Conservation (phyloP, 177 flowering plant genomes). For the Vitis hybrid region DNA sequence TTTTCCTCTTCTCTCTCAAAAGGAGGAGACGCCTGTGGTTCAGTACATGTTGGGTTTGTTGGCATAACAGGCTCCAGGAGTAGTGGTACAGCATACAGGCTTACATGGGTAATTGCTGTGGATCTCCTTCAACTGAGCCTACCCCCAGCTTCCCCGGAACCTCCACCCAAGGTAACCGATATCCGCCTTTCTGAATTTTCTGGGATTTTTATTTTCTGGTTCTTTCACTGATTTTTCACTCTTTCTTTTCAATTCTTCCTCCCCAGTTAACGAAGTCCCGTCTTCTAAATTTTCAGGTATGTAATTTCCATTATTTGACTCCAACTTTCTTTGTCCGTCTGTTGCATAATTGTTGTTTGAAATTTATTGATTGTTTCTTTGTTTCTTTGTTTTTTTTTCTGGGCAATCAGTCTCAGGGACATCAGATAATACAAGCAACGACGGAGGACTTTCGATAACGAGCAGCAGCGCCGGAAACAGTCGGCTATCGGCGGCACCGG, state of each 20-base stretch:
- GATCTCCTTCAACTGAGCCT: slow-evolving; percentile 13
- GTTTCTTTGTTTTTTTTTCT: neutral
- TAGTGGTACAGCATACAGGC: too few species aligned
- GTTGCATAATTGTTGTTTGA: too few species aligned
- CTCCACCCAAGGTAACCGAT: slow-evolving; percentile 24
- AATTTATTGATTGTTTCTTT: neutral
- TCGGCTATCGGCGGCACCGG: slow-evolving; percentile 25
- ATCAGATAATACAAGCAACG: slow-evolving; percentile 23
- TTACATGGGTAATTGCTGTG: slow-evolving; percentile 34
- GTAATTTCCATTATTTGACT: too few species aligned
- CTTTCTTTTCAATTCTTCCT: too few species aligned
- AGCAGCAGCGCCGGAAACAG: slow-evolving; percentile 31
- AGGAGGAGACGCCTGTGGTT: too few species aligned
- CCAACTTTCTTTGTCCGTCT: too few species aligned
- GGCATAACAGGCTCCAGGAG: too few species aligned
- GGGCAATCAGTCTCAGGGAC: slow-evolving; percentile 7
- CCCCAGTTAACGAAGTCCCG: too few species aligned
- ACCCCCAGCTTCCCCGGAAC: slow-evolving; percentile 11
- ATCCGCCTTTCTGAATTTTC: neutral
- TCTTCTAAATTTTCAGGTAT: too few species aligned
- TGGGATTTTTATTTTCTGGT: neutral
- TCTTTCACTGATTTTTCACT: neutral
- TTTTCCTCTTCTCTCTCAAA: too few species aligned
- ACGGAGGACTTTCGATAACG: slow-evolving; percentile 17
- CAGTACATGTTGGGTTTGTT: too few species aligned